Evolutionary conservation across 2,329 filamentous ascomycete genomes (phyloP).

Genomic region (Verticillium nonalfalfae): DNA sequence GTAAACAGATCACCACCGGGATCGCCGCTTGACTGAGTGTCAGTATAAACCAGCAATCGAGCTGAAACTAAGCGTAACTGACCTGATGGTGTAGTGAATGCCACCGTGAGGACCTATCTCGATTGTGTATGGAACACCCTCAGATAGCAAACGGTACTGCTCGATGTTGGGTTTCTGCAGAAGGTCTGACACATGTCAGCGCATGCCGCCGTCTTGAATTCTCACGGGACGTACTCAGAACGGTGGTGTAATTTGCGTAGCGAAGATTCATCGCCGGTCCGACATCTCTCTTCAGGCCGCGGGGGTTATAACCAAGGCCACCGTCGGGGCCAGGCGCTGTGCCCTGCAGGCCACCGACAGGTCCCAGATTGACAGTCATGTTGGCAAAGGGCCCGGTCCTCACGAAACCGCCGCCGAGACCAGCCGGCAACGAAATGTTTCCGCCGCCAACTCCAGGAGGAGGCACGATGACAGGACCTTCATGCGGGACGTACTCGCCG

Average conservation of each 20-base stretch:
- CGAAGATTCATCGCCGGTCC: constrained; percentile 20
- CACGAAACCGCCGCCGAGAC: constrained; percentile 46
- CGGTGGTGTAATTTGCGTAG: constrained; percentile 21
- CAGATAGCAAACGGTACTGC: constrained; percentile 25
- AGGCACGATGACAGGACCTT: constrained; percentile 20
- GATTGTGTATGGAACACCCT: constrained; percentile 21
- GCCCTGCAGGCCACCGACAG: constrained; percentile 16
- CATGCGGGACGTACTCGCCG: constrained; percentile 27
- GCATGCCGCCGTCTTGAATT: not conserved
- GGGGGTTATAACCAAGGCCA: constrained; percentile 28
- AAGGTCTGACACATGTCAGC: constrained; percentile 14
- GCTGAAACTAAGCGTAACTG: not conserved
- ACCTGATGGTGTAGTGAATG: constrained; percentile 21
- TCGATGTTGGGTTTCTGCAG: constrained; percentile 22
- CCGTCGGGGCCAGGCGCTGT: constrained; percentile 14
- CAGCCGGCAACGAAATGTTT: constrained; percentile 16
- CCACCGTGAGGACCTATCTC: constrained; percentile 23
- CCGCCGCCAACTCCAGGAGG: constrained; percentile 17
- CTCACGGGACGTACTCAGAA: constrained; percentile 4
- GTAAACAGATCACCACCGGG: constrained; percentile 16
- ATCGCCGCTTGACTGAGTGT: constrained; percentile 15
- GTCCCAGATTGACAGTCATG: constrained; percentile 26
- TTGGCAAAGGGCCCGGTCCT: constrained; percentile 35
- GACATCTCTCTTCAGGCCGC: constrained; percentile 23
- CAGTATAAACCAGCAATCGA: not conserved